Percentiles rank a stretch among this genome's conserved stretches.
These are phyloP conservation scores for Cyberlindnera misumaiensis DNA, from an alignment of 805 yeast genomes.

Conservation along the genomic window DNA sequence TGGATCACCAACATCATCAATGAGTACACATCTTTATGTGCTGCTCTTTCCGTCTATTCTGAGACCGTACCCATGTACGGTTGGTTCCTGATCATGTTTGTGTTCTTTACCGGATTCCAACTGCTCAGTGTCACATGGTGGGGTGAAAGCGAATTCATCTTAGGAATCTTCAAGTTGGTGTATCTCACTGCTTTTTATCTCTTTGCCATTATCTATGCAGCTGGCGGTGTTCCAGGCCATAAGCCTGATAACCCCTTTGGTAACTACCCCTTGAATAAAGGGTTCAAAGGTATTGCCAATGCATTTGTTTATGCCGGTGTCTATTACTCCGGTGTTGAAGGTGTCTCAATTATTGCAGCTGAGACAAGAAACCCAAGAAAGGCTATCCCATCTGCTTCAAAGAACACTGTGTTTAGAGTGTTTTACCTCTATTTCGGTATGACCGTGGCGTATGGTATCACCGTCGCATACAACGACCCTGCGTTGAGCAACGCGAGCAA, in stretches of 20 bases:
- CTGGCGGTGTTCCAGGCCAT: conserved; percentile 34
- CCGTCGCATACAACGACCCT: conserved; percentile 63
- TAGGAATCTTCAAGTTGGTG: conserved; percentile 42
- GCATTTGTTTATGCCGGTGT: conserved; percentile 67
- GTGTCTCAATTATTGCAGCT: conserved; percentile 70
- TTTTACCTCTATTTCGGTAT: conserved; percentile 56
- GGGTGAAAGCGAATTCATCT: conserved; percentile 51
- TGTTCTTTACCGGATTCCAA: conserved; percentile 42
- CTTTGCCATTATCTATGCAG: conserved; percentile 39
- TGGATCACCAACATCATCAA: conserved; percentile 52
- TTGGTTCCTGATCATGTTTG: conserved; percentile 48
- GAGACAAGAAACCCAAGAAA: conserved; percentile 66
- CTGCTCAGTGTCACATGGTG: conserved; percentile 44
- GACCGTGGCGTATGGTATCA: conserved; percentile 58
- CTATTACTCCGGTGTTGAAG: conserved; percentile 73
- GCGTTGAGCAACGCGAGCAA: conserved; percentile 29
- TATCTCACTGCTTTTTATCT: conserved; percentile 44
- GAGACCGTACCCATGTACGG: conserved; percentile 48
- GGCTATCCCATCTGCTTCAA: conserved; percentile 64
- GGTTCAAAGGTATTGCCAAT: conserved; percentile 49
- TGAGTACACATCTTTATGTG: conserved; percentile 48
- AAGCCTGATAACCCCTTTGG: conserved; percentile 29
- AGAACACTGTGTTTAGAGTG: conserved; percentile 59
- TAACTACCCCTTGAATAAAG: conserved; percentile 31
- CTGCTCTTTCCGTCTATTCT: conserved; percentile 44